phyloP scores from a whole-genome alignment of 208 protist genomes.

The Acanthamoeba triangularis region DNA sequence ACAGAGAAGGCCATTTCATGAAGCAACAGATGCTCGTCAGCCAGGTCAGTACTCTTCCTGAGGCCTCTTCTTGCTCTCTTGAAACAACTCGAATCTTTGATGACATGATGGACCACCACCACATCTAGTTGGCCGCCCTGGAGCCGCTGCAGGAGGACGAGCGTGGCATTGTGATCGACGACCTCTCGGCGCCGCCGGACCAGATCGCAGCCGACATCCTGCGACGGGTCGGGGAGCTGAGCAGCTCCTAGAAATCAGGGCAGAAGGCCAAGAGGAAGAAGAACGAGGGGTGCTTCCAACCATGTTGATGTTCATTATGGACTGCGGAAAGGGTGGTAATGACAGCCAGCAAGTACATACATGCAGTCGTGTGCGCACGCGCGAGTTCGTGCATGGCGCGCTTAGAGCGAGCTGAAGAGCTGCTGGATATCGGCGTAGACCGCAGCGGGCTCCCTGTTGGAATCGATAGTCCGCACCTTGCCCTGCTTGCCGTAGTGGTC shows the following conservation, averaged over 20 bases:
- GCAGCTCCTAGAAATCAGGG: neutral
- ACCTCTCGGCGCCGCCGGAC: neutral
- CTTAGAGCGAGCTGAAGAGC: conserved; percentile 3
- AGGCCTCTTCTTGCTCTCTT: neutral
- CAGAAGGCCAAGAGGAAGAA: neutral
- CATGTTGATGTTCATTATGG: neutral
- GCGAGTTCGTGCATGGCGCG: neutral
- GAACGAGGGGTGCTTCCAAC: neutral
- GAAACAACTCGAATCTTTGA: neutral
- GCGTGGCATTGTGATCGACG: neutral
- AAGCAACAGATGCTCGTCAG: neutral
- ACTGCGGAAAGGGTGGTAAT: too few species aligned
- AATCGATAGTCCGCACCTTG: conserved; percentile 77
- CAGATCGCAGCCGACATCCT: neutral
- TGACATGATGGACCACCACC: neutral
- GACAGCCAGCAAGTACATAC: neutral
- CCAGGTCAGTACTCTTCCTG: neutral
- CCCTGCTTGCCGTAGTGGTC: conserved; percentile 80
- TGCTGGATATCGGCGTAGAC: conserved; percentile 76
- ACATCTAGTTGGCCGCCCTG: neutral
- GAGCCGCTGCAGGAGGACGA: conserved; percentile 45
- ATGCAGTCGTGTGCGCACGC: neutral
- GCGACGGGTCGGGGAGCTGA: neutral
- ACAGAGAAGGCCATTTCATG: conserved; percentile 31
- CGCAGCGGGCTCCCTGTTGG: conserved; percentile 72